These are phyloP conservation scores for Phytophthora colocasiae DNA, from an alignment of 352 stramenopile genomes.

Conservation along the genomic window DNA sequence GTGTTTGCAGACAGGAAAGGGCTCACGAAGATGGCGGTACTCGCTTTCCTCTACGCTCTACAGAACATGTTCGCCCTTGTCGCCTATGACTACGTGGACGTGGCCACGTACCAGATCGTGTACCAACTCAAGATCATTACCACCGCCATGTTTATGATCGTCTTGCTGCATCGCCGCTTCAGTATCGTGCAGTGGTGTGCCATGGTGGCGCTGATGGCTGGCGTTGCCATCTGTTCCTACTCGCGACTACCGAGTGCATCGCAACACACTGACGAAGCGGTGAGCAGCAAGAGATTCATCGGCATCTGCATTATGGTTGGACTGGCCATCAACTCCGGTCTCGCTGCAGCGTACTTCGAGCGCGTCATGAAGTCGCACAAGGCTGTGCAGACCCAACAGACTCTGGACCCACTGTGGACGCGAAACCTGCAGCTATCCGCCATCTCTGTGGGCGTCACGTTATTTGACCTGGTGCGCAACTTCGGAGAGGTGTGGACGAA, in stretches of 20 bases:
- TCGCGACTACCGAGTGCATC: constrained; percentile 59
- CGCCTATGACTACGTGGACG: constrained; percentile 90
- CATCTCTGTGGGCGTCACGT: constrained; percentile 80
- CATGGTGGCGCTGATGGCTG: constrained; percentile 88
- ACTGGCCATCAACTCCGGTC: constrained; percentile 85
- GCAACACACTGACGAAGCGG: constrained; percentile 23
- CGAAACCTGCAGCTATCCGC: constrained; percentile 87
- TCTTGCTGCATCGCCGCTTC: constrained; percentile 87
- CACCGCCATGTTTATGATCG: constrained; percentile 90
- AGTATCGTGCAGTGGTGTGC: constrained; percentile 84
- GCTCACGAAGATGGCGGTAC: constrained; percentile 87
- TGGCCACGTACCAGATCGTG: constrained; percentile 91
- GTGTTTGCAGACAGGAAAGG: constrained; percentile 81
- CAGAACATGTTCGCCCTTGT: constrained; percentile 90
- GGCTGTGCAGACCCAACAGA: constrained; percentile 70
- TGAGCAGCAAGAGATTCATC: constrained; percentile 70
- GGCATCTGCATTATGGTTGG: constrained; percentile 83
- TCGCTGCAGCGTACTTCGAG: constrained; percentile 89
- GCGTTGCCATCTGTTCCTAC: constrained; percentile 88
- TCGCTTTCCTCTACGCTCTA: constrained; percentile 87
- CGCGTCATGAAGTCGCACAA: constrained; percentile 91
- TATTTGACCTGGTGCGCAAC: constrained; percentile 78
- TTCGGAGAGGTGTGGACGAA: constrained; percentile 60
- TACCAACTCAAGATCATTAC: constrained; percentile 94
- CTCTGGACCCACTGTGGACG: constrained; percentile 85